Conservation (phyloP, 2,329 filamentous ascomycete species). For the Colletotrichum acutatum region DNA sequence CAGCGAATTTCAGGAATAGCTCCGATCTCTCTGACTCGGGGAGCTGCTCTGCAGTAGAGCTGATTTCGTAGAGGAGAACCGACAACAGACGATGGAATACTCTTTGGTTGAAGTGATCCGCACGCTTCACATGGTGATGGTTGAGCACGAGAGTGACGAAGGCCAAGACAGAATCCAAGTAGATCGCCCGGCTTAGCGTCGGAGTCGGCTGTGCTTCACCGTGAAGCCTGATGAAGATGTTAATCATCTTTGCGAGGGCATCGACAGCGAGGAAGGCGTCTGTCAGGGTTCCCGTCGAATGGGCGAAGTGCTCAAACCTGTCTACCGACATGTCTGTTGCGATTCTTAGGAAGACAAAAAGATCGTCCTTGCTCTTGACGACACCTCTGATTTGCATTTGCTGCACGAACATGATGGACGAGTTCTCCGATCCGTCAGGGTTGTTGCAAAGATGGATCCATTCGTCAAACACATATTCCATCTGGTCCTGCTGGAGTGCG, state of each 20-base stretch:
- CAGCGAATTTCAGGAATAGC: slow-evolving; percentile 78
- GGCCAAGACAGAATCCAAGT: slow-evolving; percentile 81
- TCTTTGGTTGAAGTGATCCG: slow-evolving; percentile 85
- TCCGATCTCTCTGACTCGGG: slow-evolving; percentile 72
- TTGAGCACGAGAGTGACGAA: slow-evolving; percentile 85
- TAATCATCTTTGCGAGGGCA: slow-evolving; percentile 83
- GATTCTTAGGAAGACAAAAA: slow-evolving; percentile 81
- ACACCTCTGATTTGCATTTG: slow-evolving; percentile 82
- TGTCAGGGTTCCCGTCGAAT: slow-evolving; percentile 67
- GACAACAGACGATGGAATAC: slow-evolving; percentile 94
- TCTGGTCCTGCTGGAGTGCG: slow-evolving; percentile 74
- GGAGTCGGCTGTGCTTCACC: slow-evolving; percentile 68
- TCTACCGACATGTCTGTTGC: slow-evolving; percentile 84
- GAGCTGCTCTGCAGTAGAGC: slow-evolving; percentile 66
- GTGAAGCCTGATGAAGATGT: slow-evolving; percentile 79
- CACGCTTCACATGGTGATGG: slow-evolving; percentile 84
- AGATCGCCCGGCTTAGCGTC: slow-evolving; percentile 72
- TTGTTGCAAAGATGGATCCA: slow-evolving; percentile 89
- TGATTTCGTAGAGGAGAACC: slow-evolving; percentile 80
- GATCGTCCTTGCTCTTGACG: slow-evolving; percentile 79
- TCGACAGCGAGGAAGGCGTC: slow-evolving; percentile 75
- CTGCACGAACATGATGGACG: slow-evolving; percentile 80
- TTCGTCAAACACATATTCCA: slow-evolving; percentile 96
- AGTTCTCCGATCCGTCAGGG: slow-evolving; percentile 78
- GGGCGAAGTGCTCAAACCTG: slow-evolving; percentile 78